Percentiles rank a stretch among this genome's conserved stretches.
phyloP scores from a whole-genome alignment of 1,139 yeast genomes.

The Ogataea hybrid region DNA sequence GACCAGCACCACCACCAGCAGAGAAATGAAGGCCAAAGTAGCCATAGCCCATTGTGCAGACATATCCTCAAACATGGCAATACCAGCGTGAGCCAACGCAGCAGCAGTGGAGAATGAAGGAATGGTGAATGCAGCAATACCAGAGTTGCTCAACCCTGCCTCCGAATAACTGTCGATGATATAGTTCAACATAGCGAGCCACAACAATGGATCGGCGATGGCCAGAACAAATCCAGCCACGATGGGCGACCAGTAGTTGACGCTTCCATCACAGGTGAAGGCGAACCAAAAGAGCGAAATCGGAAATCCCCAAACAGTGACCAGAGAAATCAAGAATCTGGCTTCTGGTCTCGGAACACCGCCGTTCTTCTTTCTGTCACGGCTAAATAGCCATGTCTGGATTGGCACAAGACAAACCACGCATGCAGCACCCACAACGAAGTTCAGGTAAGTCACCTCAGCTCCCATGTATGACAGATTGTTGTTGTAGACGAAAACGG shows the following conservation, averaged over 20 bases:
- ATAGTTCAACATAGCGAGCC: constrained; percentile 50
- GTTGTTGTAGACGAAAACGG: constrained; percentile 32
- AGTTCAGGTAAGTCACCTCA: constrained; percentile 32
- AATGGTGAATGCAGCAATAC: constrained; percentile 52
- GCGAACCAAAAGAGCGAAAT: constrained; percentile 33
- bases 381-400: constrained; percentile 34
- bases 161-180: constrained; percentile 48
- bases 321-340: constrained; percentile 31
- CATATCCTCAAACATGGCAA: constrained; percentile 50
- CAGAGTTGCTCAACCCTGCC: constrained; percentile 45
- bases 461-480: constrained; percentile 31
- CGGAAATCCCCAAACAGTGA: constrained; percentile 35
- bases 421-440: constrained; percentile 32
- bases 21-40: constrained; percentile 45
- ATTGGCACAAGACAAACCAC: constrained; percentile 29
- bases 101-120: constrained; percentile 54
- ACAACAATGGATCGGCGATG: constrained; percentile 45
- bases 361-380: constrained; percentile 37
- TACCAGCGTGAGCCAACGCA: constrained; percentile 47
- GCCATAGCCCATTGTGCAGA: constrained; percentile 49
- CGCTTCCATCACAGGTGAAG: constrained; percentile 31
- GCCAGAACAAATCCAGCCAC: constrained; percentile 39
- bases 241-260: constrained; percentile 34
- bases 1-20: constrained; percentile 46
- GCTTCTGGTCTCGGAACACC: constrained; percentile 48